Percentiles rank a stretch among this genome's conserved stretches.
Evolutionary conservation across 176 grass and related monocot species (phyloP).

Genomic region (Zea luxurians): DNA sequence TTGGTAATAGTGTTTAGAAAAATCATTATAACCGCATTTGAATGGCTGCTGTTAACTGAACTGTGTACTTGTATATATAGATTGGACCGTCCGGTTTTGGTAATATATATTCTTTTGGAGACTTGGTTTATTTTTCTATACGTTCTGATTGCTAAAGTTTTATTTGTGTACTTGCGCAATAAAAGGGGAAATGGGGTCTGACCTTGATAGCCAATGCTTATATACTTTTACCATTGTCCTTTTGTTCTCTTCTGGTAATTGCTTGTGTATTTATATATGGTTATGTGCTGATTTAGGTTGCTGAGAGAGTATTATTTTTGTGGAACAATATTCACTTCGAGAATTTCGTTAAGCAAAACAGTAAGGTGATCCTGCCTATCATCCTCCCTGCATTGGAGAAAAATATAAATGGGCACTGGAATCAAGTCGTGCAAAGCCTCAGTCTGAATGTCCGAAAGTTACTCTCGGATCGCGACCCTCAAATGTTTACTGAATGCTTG

Average conservation of each 20-base stretch:
- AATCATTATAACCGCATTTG: neutral
- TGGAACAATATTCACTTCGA: conserved; percentile 42
- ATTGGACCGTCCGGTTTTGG: too few relatives aligned
- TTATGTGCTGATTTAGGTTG: conserved; percentile 46
- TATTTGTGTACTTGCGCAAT: neutral
- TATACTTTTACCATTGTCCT: neutral
- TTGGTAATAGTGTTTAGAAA: neutral
- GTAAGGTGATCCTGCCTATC: conserved; percentile 44
- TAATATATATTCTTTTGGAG: too few relatives aligned
- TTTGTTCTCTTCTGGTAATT: conserved; percentile 2
- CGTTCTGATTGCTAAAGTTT: neutral
- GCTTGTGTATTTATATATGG: neutral
- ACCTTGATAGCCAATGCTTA: neutral
- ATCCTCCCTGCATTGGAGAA: conserved; percentile 51
- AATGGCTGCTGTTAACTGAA: neutral
- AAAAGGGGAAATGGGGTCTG: neutral
- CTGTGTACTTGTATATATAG: neutral
- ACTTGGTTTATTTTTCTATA: neutral
- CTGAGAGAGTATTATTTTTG: conserved; percentile 49
- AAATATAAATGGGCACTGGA: conserved; percentile 47
- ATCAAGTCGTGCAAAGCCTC: conserved; percentile 38
- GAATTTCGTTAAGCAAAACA: conserved; percentile 43
- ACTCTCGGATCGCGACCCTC: conserved; percentile 32
- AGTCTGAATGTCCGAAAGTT: conserved; percentile 38
- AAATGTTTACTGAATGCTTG: conserved; percentile 36